Percentiles rank a stretch among this genome's conserved stretches.
Evolutionary conservation across 2,329 filamentous ascomycete genomes (phyloP).

Genomic region (Penicillium sp.): DNA sequence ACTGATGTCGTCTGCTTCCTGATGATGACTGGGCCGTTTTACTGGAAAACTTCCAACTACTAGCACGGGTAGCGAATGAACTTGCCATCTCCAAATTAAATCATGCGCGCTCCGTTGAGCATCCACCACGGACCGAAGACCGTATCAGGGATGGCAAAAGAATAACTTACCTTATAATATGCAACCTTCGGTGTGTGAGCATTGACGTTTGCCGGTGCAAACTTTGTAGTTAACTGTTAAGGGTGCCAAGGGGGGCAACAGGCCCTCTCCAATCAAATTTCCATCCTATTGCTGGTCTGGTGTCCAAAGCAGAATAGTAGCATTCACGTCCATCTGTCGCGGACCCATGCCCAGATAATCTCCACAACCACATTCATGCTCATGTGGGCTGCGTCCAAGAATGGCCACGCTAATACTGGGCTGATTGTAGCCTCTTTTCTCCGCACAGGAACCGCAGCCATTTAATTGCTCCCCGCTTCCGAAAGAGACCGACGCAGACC

Average conservation of each 20-base stretch:
- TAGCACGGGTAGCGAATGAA: neutral
- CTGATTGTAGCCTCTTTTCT: constrained; percentile 1
- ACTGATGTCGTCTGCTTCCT: neutral
- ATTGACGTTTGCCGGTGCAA: neutral
- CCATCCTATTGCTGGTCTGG: neutral
- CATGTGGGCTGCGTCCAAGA: too few relatives aligned
- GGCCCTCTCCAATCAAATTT: neutral
- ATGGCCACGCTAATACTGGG: neutral
- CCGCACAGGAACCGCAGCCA: constrained; percentile 2
- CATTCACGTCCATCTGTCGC: too few relatives aligned
- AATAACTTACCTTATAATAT: neutral
- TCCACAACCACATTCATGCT: neutral
- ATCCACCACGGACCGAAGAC: constrained; percentile 17
- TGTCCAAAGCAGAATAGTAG: neutral
- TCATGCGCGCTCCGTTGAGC: constrained; percentile 11
- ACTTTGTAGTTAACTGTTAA: neutral
- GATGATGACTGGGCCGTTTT: neutral
- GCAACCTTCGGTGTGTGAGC: neutral
- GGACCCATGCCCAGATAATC: neutral
- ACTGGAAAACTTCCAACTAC: neutral
- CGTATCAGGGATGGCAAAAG: constrained; percentile 14
- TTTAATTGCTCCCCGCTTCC: constrained; percentile 2
- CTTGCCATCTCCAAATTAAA: neutral
- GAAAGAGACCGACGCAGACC: neutral
- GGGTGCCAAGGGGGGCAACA: neutral